Conservation (phyloP, 768 basidiomycete species). For the Floccularia luteovirens region DNA sequence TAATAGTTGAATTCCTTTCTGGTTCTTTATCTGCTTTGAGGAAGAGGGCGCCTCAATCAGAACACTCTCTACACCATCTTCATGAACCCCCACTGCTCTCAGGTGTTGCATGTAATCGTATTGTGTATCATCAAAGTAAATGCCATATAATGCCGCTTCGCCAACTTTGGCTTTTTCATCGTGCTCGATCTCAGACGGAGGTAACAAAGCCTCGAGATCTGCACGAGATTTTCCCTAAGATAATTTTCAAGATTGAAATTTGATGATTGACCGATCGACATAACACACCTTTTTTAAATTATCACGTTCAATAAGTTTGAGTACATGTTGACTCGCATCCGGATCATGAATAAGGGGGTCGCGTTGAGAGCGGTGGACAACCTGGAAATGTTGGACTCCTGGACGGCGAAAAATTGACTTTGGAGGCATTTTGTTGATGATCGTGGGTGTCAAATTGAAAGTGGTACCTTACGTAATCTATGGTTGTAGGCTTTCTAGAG, state of each 20-base stretch:
- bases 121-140: conserved; percentile 92
- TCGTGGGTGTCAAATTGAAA: conserved; percentile 15
- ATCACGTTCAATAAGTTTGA: conserved; percentile 72
- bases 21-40: conserved; percentile 23
- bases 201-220: conserved; percentile 61
- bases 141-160: conserved; percentile 82
- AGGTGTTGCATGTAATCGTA: conserved; percentile 99
- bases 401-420: conserved; percentile 90
- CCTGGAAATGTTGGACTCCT: conserved; percentile 89
- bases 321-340: conserved; percentile 82
- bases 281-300: conserved; percentile 57
- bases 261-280: conserved; percentile 6
- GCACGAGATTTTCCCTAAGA: conserved; percentile 72
- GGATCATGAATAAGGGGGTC: conserved; percentile 95
- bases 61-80: conserved; percentile 76
- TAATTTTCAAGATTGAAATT: conserved; percentile 10
- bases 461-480: conserved; percentile 25
- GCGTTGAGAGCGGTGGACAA: conserved; percentile 92
- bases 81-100: conserved; percentile 64
- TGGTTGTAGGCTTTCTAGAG: conserved; percentile 16
- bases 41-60: conserved; percentile 68
- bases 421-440: conserved; percentile 58
- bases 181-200: conserved; percentile 37
- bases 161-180: conserved; percentile 57
- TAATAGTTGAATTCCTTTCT: conserved; percentile 31